Base-by-base conservation (phyloP, 768 basidiomycete species). In the Mycena alexandri region DNA sequence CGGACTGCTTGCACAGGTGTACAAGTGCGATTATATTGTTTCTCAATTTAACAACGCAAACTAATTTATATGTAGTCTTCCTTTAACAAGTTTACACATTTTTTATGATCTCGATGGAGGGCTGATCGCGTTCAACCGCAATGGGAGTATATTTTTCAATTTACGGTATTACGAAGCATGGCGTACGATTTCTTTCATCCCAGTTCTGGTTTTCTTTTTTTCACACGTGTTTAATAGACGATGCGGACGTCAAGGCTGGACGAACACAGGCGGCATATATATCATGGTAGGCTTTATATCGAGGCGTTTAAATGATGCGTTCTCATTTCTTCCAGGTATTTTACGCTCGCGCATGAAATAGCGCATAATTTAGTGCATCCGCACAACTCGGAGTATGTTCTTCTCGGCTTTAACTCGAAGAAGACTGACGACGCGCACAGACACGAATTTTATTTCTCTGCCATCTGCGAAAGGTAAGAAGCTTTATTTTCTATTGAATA, bases 381-480 rank as follows among this genome's bases (percentile, higher is more conserved):
- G 0, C 96, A 98, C 73, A 96, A 97, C 76, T 90, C 93, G 1
- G 91, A 96, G 74, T 62, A 42, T 5, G 65, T 54, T 22, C 60
- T 51, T 24, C 22, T 21, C 34, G 47, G 16, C 2, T 14, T 13
- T 24, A 47, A 34, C 11, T 59, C 19, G 60, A n/a, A 36, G 43
- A 24, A 36, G 16, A 7, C 38, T 59, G 48, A 61, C 42, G 16
- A 17, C 24, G 24, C 5, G 9, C 22, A 34, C 53, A 71, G 69
- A 47, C 96, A 97, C 70, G 94, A 95, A 69, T 98, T 98, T 77
- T 98, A 94, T 77, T 96, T 97, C 73, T 94, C 94, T 33, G 90
- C 93, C 8, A 92, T 98, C 21, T 93, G 93, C 69, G 94, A 98
- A 79, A 86, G 84, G 38, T 84, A 86, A 73, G 75, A 90, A 29